Conservation (phyloP, 1,284 basidiomycete genomes). For the Pisolithus thermaeus region DNA sequence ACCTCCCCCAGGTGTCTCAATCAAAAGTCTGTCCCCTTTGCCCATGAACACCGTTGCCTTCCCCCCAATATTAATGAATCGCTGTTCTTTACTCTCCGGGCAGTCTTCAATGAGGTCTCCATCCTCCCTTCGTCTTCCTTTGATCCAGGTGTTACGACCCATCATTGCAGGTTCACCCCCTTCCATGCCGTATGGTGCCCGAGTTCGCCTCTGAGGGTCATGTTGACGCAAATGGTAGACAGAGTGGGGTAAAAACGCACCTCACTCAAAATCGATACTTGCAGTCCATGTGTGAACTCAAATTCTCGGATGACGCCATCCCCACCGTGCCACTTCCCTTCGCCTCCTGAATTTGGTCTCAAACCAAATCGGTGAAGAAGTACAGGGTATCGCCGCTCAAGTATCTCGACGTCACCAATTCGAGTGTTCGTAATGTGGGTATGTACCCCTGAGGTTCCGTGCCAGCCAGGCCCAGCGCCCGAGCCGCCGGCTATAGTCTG, state of each 20-base stretch:
- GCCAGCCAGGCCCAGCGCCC: conserved; percentile 87
- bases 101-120: conserved; percentile 45
- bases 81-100: conserved; percentile 29
- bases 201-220: conserved; percentile 64
- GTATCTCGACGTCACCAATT: conserved; percentile 89
- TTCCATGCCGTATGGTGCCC: conserved; percentile 86
- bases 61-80: conserved; percentile 86
- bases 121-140: conserved; percentile 65
- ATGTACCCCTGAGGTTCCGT: conserved; percentile 84
- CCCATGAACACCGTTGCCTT: conserved; percentile 88
- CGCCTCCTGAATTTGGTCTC: conserved; percentile 72
- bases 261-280: conserved; percentile 85
- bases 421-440: conserved; percentile 94
- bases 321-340: conserved; percentile 77
- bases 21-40: conserved; percentile 73
- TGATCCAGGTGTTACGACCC: conserved; percentile 90
- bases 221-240: conserved; percentile 1
- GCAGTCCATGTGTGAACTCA: conserved; percentile 82
- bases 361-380: conserved; percentile 81
- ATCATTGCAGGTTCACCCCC: conserved; percentile 75
- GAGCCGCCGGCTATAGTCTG: conserved; percentile 94
- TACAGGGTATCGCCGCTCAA: conserved; percentile 88
- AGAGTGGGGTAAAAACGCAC: conserved; percentile 30
- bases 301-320: conserved; percentile 87
- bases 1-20: conserved; percentile 92